Percentiles rank a stretch among this genome's conserved stretches.
Evolutionary conservation across 352 stramenopile species (phyloP).

Genomic region (Pythium sp.): DNA sequence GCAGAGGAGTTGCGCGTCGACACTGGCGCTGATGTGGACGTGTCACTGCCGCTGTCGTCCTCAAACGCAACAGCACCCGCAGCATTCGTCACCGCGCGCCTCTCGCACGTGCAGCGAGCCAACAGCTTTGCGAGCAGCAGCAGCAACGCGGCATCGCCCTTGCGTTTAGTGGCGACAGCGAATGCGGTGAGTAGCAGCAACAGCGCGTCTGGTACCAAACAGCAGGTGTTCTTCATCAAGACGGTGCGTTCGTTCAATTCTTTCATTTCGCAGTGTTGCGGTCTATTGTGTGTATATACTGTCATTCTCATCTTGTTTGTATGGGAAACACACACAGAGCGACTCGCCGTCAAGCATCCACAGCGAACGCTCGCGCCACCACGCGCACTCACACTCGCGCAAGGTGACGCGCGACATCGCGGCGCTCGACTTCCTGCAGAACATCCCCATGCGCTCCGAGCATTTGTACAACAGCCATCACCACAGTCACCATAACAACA

Average conservation of each 20-base stretch:
- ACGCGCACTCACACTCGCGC: slow-evolving; percentile 41
- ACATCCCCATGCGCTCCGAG: slow-evolving; percentile 84
- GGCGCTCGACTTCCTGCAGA: slow-evolving; percentile 86
- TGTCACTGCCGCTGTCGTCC: background rate
- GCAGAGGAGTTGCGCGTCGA: background rate
- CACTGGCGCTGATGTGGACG: background rate
- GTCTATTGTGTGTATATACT: background rate
- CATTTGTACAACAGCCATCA: background rate
- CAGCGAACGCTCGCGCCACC: slow-evolving; percentile 44
- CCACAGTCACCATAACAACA: slow-evolving; percentile 1
- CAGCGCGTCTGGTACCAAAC: background rate
- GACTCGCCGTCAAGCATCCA: slow-evolving; percentile 49
- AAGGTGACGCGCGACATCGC: slow-evolving; percentile 86
- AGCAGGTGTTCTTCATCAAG: slow-evolving; percentile 35
- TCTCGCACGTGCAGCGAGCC: background rate
- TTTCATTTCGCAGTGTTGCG: background rate
- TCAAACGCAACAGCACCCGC: background rate
- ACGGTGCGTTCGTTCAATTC: slow-evolving; percentile 15
- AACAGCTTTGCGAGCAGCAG: background rate
- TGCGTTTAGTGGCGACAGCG: slow-evolving; percentile 8
- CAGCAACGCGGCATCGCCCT: slow-evolving; percentile 3
- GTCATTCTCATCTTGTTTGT: slow-evolving; percentile 11
- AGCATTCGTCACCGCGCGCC: background rate
- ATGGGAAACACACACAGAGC: slow-evolving; percentile 13
- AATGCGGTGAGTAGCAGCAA: background rate